These are phyloP conservation scores for Coemansia sp. DNA, from an alignment of 192 early-diverging fungal genomes.

Conservation along the genomic window DNA sequence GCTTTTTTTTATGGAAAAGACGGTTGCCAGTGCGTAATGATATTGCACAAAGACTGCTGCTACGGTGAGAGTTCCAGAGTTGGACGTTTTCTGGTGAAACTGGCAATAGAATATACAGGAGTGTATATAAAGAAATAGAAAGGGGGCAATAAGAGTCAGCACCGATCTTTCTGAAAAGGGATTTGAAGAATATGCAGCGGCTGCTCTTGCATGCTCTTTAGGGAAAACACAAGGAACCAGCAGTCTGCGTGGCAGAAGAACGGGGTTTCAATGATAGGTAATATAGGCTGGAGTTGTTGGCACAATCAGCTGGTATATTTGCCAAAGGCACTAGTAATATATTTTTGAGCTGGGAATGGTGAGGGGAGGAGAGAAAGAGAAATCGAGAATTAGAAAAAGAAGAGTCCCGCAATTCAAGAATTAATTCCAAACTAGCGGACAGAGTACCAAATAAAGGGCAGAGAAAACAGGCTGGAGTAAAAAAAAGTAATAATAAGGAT, in stretches of 20 bases:
- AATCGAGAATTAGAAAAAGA: background rate
- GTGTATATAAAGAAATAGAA: background rate
- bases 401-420: background rate
- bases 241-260: background rate
- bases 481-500: background rate
- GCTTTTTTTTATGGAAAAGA: background rate
- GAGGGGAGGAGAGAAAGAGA: background rate
- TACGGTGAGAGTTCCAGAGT: background rate
- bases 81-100: too few species aligned
- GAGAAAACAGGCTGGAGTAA: slow-evolving; percentile 2
- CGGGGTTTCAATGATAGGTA: background rate
- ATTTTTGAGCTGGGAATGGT: background rate
- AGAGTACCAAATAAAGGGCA: background rate
- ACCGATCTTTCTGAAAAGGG: too few species aligned
- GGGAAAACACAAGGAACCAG: background rate
- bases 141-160: background rate
- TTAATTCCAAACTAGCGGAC: slow-evolving; percentile 7
- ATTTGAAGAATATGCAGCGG: background rate
- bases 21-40: background rate
- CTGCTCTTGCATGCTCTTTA: background rate
- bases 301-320: background rate
- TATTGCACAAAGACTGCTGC: slow-evolving; percentile 1
- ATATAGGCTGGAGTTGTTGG: background rate
- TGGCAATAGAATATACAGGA: too few species aligned
- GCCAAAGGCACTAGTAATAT: background rate